Evolutionary conservation across 2,329 filamentous ascomycete species (phyloP), one percentile per base, ranked within the genome.

Genomic region (Metarhizium album): DNA sequence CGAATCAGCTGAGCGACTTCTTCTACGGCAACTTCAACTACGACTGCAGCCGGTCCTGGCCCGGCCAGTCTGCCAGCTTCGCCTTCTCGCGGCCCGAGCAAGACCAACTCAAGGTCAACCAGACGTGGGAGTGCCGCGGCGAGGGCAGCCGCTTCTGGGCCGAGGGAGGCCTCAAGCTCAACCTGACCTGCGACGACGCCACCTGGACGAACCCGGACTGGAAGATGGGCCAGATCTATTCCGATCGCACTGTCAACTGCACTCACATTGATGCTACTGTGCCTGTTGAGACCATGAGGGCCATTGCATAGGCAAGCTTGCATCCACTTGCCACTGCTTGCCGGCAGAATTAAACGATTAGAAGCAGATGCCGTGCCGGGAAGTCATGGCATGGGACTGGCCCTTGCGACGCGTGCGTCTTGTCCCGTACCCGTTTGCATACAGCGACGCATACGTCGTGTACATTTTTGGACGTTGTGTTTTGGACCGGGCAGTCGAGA

Each of bases 1-100:
- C 72, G 60, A 62, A 55, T 54, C 67, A 69, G 61, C 67, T 76
- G 4, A 53, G 47, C 9, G 70, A 75, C 56, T 78, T 75, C 60
- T 79, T 76, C 65, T 75, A 74, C 60, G 75, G 73, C 57, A 69
- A 61, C 47, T 18, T 69, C 33, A 48, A 57, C 43, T 78, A 76
- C 65, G 60, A 60, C 7, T 79, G 76, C 66, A 55, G 57, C 2
- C 53, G 60, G 9, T 63, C 66, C n/a, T 59, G 60, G 7, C 57
- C 40, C 5, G 54, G 52, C 14, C 50, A 55, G 48, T 60, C 64
- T 24, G 58, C 60, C 45, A 69, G 68, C 2, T 79, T 78, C 53
- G 65, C 65, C 48, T 79, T 69, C 55, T 67, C 59, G 59, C 59
- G 65, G 13, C 63, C 70, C 3, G 56, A 57, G 27, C 59, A 61